Evolutionary conservation across 352 stramenopile species (phyloP).

Genomic region (Phytopythium ostracodes): DNA sequence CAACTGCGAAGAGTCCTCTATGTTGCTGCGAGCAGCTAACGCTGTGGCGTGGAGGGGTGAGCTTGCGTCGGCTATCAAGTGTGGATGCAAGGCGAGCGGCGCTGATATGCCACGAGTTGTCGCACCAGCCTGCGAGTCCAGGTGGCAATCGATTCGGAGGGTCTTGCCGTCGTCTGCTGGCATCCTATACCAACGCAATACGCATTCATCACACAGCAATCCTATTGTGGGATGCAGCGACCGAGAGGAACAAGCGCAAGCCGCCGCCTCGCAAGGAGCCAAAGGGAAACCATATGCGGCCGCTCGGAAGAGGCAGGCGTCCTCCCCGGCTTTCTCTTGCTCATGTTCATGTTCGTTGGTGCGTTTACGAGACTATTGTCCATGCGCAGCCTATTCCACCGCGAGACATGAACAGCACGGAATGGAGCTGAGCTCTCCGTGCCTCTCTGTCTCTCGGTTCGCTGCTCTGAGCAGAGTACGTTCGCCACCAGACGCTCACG

Average conservation of each 20-base stretch:
- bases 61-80: background rate
- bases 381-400: too few species aligned
- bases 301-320: background rate
- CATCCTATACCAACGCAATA: background rate
- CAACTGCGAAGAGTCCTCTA: slow-evolving; percentile 1
- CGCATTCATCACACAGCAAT: background rate
- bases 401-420: too few species aligned
- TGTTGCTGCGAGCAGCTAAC: background rate
- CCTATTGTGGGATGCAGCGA: background rate
- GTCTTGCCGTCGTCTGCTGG: background rate
- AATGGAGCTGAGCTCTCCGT: too few species aligned
- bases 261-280: background rate
- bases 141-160: background rate
- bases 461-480: too few species aligned
- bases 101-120: background rate
- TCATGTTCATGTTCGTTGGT: background rate
- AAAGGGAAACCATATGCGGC: slow-evolving; percentile 4
- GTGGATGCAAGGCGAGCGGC: background rate
- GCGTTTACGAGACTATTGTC: too few species aligned
- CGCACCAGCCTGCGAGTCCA: background rate
- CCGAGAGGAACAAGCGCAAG: background rate
- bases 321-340: background rate
- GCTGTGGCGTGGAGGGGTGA: too few species aligned
- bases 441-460: background rate
- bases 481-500: background rate